Conservation (phyloP, 305 asterid genomes). For the Solanum chacoense region DNA sequence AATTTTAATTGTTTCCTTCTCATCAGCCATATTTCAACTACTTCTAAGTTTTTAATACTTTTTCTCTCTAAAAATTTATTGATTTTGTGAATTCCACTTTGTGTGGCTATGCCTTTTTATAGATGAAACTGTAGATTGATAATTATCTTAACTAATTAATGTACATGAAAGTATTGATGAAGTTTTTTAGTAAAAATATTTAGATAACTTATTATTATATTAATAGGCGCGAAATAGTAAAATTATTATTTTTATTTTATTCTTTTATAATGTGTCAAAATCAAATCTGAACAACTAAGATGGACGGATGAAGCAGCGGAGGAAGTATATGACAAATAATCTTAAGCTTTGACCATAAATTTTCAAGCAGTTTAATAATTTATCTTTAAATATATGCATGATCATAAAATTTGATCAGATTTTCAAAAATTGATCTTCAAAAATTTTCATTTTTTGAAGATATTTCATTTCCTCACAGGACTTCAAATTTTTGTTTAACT, state of each 20-base stretch:
- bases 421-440: background rate
- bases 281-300: background rate
- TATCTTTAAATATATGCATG: background rate
- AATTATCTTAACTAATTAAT: background rate
- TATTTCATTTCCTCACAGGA: background rate
- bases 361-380: background rate
- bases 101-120: background rate
- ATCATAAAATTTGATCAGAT: background rate
- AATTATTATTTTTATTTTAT: no score
- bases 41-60: background rate
- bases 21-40: background rate
- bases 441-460: background rate
- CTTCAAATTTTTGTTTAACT: background rate
- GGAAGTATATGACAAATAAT: background rate
- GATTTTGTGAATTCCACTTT: background rate
- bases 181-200: background rate
- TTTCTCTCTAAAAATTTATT: background rate
- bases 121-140: background rate
- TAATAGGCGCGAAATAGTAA: background rate
- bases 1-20: background rate
- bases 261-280: no score
- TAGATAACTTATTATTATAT: background rate
- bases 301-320: background rate
- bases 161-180: background rate
- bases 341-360: background rate